These are phyloP conservation scores for Rhizodiscina lignyota DNA, from an alignment of 495 filamentous ascomycete species.

Conservation along the genomic window DNA sequence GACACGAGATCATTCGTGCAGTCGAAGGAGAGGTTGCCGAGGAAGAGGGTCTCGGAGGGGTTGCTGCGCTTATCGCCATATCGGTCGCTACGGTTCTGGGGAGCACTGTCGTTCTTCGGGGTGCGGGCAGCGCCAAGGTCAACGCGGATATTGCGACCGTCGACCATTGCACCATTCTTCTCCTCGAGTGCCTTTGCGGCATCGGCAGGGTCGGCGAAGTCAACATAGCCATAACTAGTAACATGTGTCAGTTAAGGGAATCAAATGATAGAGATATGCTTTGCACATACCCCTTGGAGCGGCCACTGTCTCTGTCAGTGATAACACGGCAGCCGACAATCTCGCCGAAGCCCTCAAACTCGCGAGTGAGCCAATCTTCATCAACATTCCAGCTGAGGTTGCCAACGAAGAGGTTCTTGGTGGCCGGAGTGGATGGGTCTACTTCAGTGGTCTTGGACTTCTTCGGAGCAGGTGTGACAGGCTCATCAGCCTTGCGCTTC, in stretches of 20 bases:
- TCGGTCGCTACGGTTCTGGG: slow-evolving; percentile 21
- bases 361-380: slow-evolving; percentile 72
- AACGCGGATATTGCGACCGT: slow-evolving; percentile 74
- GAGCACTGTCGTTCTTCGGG: slow-evolving; percentile 27
- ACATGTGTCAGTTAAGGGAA: slow-evolving; percentile 15
- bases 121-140: slow-evolving; percentile 68
- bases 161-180: slow-evolving; percentile 66
- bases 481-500: slow-evolving; percentile 77
- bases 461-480: slow-evolving; percentile 45
- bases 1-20: slow-evolving; percentile 59
- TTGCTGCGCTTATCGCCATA: slow-evolving; percentile 62
- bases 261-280: not conserved
- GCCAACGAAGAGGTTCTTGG: slow-evolving; percentile 73
- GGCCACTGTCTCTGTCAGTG: slow-evolving; percentile 63
- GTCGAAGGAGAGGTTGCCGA: slow-evolving; percentile 83
- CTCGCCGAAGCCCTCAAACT: slow-evolving; percentile 75
- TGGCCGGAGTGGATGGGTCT: slow-evolving; percentile 27
- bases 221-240: slow-evolving; percentile 77
- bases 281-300: slow-evolving; percentile 60
- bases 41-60: slow-evolving; percentile 77
- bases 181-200: slow-evolving; percentile 62
- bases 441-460: slow-evolving; percentile 60
- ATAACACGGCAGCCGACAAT: slow-evolving; percentile 63
- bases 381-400: slow-evolving; percentile 92
- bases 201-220: slow-evolving; percentile 54